Percentiles rank a stretch among this genome's conserved stretches.
Evolutionary conservation across 805 yeast species (phyloP).

Genomic region (Ogataea salicorniae): DNA sequence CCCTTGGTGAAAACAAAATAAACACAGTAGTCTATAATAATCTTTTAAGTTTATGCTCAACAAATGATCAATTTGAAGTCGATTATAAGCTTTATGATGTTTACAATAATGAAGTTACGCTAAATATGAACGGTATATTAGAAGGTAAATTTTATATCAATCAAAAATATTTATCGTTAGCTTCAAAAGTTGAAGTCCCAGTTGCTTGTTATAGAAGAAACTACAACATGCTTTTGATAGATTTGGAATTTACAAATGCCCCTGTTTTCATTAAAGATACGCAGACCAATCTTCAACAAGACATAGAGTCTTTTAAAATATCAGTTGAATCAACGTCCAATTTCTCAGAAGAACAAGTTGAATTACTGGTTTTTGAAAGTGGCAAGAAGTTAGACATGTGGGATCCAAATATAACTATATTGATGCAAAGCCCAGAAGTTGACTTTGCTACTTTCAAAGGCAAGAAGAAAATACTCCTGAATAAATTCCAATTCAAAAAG

Average conservation of each 20-base stretch:
- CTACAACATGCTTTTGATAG: conserved; percentile 6
- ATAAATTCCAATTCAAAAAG: conserved; percentile 42
- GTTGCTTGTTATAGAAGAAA: conserved; percentile 23
- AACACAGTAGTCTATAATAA: background rate
- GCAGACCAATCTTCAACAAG: background rate
- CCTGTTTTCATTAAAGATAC: conserved; percentile 3
- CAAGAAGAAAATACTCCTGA: conserved; percentile 26
- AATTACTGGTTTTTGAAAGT: conserved; percentile 4
- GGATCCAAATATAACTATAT: background rate
- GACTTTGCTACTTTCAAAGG: conserved; percentile 8
- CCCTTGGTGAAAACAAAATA: no score
- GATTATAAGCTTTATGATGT: background rate
- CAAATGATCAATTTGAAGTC: background rate
- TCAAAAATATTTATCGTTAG: conserved; percentile 5
- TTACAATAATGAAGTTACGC: background rate
- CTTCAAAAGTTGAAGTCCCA: conserved; percentile 5
- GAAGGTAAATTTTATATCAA: conserved; percentile 20
- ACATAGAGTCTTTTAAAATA: conserved; percentile 6
- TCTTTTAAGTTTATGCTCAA: background rate
- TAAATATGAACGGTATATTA: conserved; percentile 4
- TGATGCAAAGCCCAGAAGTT: background rate
- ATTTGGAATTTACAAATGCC: conserved; percentile 4
- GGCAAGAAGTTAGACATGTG: background rate
- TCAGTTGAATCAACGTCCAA: conserved; percentile 10
- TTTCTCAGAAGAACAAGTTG: conserved; percentile 10